These are phyloP conservation scores for Jaapia argillacea DNA, from an alignment of 768 basidiomycete species.

Conservation along the genomic window DNA sequence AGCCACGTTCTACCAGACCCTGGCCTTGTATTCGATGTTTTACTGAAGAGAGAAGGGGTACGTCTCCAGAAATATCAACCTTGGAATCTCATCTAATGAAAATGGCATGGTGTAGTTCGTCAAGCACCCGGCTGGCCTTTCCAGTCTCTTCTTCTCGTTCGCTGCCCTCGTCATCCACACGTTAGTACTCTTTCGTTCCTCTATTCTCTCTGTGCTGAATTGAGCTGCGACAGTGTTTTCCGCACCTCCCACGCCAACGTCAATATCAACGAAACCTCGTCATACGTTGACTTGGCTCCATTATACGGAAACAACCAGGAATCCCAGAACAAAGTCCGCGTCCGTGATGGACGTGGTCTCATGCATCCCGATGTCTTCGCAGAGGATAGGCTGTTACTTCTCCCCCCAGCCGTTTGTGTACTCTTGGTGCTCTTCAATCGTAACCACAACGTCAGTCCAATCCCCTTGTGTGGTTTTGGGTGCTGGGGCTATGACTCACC, in stretches of 20 bases:
- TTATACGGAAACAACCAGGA: conserved; percentile 69
- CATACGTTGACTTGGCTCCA: conserved; percentile 79
- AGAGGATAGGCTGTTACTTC: conserved; percentile 66
- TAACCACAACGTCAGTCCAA: conserved; percentile 69
- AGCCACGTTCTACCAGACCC: conserved; percentile 66
- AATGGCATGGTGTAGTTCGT: conserved; percentile 40
- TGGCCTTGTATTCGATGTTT: conserved; percentile 71
- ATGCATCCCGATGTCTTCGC: conserved; percentile 67
- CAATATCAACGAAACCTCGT: conserved; percentile 75
- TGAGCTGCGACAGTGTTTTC: conserved; percentile 49
- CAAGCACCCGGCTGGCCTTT: conserved; percentile 71
- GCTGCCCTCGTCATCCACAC: conserved; percentile 77
- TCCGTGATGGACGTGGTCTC: conserved; percentile 53
- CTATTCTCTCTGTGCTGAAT: neutral
- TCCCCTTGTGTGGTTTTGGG: conserved; percentile 1
- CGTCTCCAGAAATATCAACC: conserved; percentile 6
- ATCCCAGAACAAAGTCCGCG: conserved; percentile 45
- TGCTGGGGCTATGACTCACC: neutral
- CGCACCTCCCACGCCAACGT: conserved; percentile 61
- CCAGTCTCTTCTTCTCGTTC: conserved; percentile 72
- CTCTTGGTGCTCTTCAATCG: conserved; percentile 81
- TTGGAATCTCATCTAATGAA: neutral
- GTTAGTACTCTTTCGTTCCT: conserved; percentile 21
- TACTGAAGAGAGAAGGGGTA: conserved; percentile 65
- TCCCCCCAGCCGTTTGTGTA: conserved; percentile 69